Evolutionary conservation across 2,329 filamentous ascomycete genomes (phyloP), one percentile per base, ranked within the genome.

Genomic region (Teratosphaeria epicoccoides): DNA sequence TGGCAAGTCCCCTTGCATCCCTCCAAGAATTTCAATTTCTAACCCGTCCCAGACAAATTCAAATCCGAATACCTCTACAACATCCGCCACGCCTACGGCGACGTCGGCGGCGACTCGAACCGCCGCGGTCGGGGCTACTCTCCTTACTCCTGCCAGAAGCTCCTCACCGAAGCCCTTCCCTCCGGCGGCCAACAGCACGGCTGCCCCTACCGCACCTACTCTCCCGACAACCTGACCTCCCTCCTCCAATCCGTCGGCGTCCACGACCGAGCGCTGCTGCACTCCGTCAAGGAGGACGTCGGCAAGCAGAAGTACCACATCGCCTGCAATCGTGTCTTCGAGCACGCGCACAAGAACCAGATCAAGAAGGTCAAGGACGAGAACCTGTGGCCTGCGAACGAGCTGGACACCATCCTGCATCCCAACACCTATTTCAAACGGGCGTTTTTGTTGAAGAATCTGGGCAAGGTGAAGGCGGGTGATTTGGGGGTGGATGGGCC

Each of bases 61-160:
- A 94, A 94, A 71, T 97, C 96, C 66, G 89, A 96, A 66, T 97
- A 98, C 72, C 81, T 87, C 44, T 98, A 98, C 77, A 97, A 98
- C 67, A 81, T 97, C 52, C 86, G 90, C n/a, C 91, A 98, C 76
- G 71, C 77, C 0, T 98, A 97, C 68, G 93, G 93, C 59, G 91
- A 97, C 63, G 93, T 97, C 0, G 93, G 93, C 50, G 91, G 91
- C 52, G 91, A 97, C 69, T 78, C 83, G 20, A 96, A 95, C 66
- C 81, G 91, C 26, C 81, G 91, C 50, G 86, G 89, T 43, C 80
- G 86, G 50, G 91, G 91, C 20, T 96, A 96, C 68, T 87, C 86
- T 47, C 88, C 93, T 0, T 94, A 88, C 65, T 93, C 87, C 50
- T 98, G 93, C 68, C 91, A 97, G 65, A 96, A 94, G 72, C 90